phyloP scores from a whole-genome alignment of 192 early-diverging fungal species.

The Podila epigama region DNA sequence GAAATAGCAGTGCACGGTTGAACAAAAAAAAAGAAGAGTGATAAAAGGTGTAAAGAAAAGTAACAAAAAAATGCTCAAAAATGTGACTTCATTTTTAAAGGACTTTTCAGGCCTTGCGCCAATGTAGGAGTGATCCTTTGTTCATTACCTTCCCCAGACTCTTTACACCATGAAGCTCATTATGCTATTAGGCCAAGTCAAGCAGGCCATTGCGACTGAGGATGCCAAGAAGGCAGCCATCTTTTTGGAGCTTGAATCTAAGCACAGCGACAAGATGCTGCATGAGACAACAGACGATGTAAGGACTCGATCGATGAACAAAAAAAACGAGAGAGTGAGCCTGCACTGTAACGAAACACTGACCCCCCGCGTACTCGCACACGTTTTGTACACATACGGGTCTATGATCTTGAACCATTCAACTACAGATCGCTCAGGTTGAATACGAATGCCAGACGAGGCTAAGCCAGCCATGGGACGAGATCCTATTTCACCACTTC shows the following conservation, averaged over 20 bases:
- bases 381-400: no score
- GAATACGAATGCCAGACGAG: constrained; percentile 14
- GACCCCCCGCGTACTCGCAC: background rate
- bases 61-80: background rate
- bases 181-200: constrained; percentile 32
- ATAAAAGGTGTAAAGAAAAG: background rate
- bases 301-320: background rate
- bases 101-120: no score
- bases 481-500: constrained; percentile 51
- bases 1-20: background rate
- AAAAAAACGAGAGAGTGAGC: background rate
- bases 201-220: constrained; percentile 23
- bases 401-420: no score
- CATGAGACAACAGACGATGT: constrained; percentile 17
- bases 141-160: no score
- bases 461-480: constrained; percentile 54
- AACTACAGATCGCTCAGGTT: constrained; percentile 11
- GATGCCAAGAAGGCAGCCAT: constrained; percentile 21
- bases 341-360: background rate
- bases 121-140: no score
- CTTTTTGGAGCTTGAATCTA: constrained; percentile 14
- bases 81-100: no score
- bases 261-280: constrained; percentile 24
- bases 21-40: background rate
- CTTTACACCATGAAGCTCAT: constrained; percentile 37